phyloP scores from a whole-genome alignment of 2,329 filamentous ascomycete species.

The Fusarium euwallaceae region DNA sequence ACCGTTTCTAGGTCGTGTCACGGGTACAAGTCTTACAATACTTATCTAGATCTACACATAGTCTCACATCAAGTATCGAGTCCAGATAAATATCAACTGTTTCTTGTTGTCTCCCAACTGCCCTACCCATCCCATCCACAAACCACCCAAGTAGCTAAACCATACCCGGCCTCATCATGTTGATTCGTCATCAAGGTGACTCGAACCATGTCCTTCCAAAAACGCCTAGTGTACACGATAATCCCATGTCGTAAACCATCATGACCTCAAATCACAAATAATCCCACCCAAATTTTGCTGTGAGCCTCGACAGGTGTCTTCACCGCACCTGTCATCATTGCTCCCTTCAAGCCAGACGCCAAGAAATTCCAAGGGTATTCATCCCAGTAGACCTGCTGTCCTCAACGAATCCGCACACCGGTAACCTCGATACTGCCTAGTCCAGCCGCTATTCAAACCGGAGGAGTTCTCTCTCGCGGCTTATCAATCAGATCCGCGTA shows the following conservation, averaged over 20 bases:
- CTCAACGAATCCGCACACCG: not conserved
- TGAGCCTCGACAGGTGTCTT: not conserved
- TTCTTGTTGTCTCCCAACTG: not conserved
- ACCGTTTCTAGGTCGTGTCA: not conserved
- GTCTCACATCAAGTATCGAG: not conserved
- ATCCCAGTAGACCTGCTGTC: not conserved
- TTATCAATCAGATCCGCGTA: constrained; percentile 71
- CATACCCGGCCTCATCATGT: not conserved
- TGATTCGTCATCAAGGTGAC: not conserved
- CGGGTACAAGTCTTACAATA: not conserved
- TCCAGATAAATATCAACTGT: not conserved
- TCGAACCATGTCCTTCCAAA: not conserved
- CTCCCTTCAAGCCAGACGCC: constrained; percentile 22
- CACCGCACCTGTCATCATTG: not conserved
- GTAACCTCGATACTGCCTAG: constrained; percentile 26
- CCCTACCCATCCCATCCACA: not conserved
- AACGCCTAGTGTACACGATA: constrained; percentile 34
- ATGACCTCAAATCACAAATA: constrained; percentile 5
- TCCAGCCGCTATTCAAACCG: constrained; percentile 40
- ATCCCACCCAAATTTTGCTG: not conserved
- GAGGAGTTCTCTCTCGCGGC: constrained; percentile 60
- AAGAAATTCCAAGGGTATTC: constrained; percentile 10
- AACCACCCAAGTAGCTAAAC: not conserved
- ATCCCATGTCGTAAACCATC: constrained; percentile 24
- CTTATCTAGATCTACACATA: not conserved